phyloP scores from a whole-genome alignment of 148 eudicot genomes.

The Arctostaphylos glauca region DNA sequence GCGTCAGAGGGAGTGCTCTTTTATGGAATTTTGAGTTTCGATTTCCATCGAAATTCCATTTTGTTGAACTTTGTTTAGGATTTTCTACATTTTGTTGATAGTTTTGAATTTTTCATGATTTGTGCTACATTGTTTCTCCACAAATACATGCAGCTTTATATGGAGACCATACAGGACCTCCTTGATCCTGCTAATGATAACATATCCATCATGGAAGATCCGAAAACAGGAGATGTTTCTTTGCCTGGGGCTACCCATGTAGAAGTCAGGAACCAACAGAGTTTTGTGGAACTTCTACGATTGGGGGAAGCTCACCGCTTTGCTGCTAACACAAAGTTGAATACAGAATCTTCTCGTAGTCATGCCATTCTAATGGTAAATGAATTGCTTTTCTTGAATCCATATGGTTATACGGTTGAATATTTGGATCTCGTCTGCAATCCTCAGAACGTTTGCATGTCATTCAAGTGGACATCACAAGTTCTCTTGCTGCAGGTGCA shows the following conservation, averaged over 20 bases:
- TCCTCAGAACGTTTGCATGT: slow-evolving; percentile 3
- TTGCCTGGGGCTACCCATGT: slow-evolving; percentile 75
- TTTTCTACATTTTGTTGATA: neutral
- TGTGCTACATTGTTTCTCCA: neutral
- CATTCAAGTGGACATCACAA: slow-evolving; percentile 2
- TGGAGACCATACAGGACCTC: slow-evolving; percentile 92
- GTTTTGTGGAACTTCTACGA: slow-evolving; percentile 65
- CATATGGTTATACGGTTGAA: slow-evolving; percentile 10
- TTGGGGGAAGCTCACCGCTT: slow-evolving; percentile 92
- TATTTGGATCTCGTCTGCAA: slow-evolving; percentile 1
- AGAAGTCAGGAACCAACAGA: slow-evolving; percentile 70
- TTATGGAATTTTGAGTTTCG: neutral
- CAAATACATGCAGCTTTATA: slow-evolving; percentile 61
- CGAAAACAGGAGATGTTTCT: slow-evolving; percentile 81
- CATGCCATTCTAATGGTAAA: slow-evolving; percentile 89
- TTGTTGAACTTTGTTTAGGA: neutral
- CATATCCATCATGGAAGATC: slow-evolving; percentile 75
- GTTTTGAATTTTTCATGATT: neutral
- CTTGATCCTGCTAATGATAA: slow-evolving; percentile 83
- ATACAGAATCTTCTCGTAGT: slow-evolving; percentile 93
- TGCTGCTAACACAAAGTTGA: slow-evolving; percentile 91
- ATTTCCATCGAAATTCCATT: neutral
- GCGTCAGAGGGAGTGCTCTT: neutral
- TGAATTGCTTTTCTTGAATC: slow-evolving; percentile 10
- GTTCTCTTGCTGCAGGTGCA: slow-evolving; percentile 49